Base-by-base conservation (phyloP, 345 rosid genomes). In the Combretum micranthum region DNA sequence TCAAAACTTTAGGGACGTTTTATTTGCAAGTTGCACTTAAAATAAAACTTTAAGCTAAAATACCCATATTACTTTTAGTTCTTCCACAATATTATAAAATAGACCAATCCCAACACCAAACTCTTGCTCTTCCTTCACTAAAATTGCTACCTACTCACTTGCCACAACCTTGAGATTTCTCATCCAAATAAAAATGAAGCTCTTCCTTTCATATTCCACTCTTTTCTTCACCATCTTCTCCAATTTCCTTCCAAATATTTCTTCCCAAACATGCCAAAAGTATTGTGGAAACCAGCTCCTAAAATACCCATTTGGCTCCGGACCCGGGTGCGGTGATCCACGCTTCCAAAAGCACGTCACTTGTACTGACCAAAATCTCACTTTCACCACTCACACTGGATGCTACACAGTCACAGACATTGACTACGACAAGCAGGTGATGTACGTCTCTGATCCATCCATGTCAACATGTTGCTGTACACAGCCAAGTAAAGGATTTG, bases 391-490 rank as follows among this genome's bases (percentile, higher is more conserved):
- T 12, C 96, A 85, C 79, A 80, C 95, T 0, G 98, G 98, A 6
- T 62, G 69, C 70, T 91, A 91, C 68, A 83, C 87, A 9, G 56
- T 91, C 63, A 85, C 79, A 20, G 61, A 73, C 68, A 76, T 91
- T 44, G 95, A 91, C 68, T 85, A 88, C 64, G 10, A 72, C 52
- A 73, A 77, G 32, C 95, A 85, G 65, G 63, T 68, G 6, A 61
- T 88, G 0, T 79, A 85, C 75, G 64, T 91, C 45, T 69, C 92
- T 0, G 98, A 91, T 72, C 74, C 85, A 26, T 80, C 95, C 6
- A 88, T 88, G 98, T 91, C 98, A 18, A 87, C 95, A 23, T 88
- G 98, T 52, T 71, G 80, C 55, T 91, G 95, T 66, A 77, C 77
- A 14, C 96, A 86, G 57, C 80, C 84, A 2, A 85, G 95, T 70